Base-by-base conservation (phyloP, 2,329 filamentous ascomycete species). In the Chaetomium sp. region DNA sequence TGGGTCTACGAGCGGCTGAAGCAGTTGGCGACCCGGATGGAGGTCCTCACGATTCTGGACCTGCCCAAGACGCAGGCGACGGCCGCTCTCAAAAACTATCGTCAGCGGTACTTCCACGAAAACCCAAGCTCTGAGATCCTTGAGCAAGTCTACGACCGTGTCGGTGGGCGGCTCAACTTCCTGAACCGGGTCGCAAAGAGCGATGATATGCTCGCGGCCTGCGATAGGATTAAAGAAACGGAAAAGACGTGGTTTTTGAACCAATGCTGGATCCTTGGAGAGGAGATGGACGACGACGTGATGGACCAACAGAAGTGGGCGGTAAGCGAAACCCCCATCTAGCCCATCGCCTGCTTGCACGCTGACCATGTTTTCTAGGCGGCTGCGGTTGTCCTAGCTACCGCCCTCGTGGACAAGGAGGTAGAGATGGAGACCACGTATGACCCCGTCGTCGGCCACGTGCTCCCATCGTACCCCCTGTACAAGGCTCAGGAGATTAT, bases 1-100 rank as follows among this genome's bases (percentile, higher is more conserved):
- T 99, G 95, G 95, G 91, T 99, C 0, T 98, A 97, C 73, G 95
- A 99, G 76, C 86, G 93, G 16, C 80, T 99, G 60, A 97, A 97
- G 81, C 89, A 92, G 75, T 89, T 97, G 65, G 92, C 93, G 3
- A 97, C 93, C 1, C 87, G 95, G 54, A 96, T 99, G 92, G 93
- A 97, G 74, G 90, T 99, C 4, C 89, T 96, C 45, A 87, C 92
- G 9, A 88, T 99, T 50, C 84, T 86, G 4, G 95, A 99, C 76
- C 81, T 99, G 7, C 87, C 90, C 59, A 97, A 93, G 75, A 76
- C 81, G 12, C 87, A 90, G 72, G 93, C 95, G 4, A 85, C 96
- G 66, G 80, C 82, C 27, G 94, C 95, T 0, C 81, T 99, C 31
- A 82, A 84, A 65, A 89, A 87, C 70, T 97, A 97, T 75, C 89